Conservation (phyloP, 345 rosid species). For the thale cress (Arabidopsis thaliana) region DNA sequence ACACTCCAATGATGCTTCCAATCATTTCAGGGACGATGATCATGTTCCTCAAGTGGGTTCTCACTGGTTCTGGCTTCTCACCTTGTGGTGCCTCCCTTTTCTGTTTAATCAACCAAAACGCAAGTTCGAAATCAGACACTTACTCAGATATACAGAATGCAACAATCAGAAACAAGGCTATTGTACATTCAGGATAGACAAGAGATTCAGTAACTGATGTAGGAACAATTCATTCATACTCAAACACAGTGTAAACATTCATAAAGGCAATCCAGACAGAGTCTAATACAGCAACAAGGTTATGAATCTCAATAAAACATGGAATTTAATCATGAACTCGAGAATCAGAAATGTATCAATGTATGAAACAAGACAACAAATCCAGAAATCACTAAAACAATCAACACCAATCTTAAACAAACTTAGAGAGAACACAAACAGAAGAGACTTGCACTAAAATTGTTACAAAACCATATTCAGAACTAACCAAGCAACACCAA, state of each 20-base stretch:
- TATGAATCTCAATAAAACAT: background rate
- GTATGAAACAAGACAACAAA: background rate
- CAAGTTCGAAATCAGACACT: background rate
- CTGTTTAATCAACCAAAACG: slow-evolving; percentile 42
- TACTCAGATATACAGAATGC: background rate
- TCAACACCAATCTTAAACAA: background rate
- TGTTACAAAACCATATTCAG: background rate
- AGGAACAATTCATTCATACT: too few relatives aligned
- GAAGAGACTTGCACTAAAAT: background rate
- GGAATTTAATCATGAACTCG: background rate
- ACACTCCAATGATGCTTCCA: slow-evolving; percentile 89
- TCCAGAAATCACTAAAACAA: background rate
- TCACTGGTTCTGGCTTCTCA: slow-evolving; percentile 93
- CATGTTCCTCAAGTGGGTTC: slow-evolving; percentile 92
- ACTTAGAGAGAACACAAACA: background rate
- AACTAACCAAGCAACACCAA: background rate
- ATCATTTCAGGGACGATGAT: slow-evolving; percentile 97
- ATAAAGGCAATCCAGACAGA: background rate
- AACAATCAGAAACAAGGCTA: background rate
- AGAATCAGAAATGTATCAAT: background rate
- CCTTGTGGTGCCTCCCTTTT: slow-evolving; percentile 96
- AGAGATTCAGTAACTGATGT: background rate
- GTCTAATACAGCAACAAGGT: background rate
- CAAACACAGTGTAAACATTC: background rate
- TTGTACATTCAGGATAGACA: background rate